Percentiles rank a stretch among this genome's conserved stretches.
Conservation (phyloP, 768 basidiomycete species). For the Neoboletus subvelutipes region DNA sequence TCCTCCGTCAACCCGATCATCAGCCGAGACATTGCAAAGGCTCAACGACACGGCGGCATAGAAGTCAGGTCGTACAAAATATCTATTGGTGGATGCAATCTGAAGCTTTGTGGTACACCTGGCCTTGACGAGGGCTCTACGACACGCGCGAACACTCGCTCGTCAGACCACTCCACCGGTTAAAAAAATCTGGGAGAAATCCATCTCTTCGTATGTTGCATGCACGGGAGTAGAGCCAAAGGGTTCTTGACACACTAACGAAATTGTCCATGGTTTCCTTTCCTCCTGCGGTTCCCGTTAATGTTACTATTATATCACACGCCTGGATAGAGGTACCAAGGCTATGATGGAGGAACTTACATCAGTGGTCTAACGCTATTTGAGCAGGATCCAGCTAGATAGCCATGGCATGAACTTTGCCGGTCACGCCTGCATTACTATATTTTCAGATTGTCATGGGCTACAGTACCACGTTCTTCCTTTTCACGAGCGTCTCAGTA, state of each 20-base stretch:
- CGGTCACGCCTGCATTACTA: constrained; percentile 23
- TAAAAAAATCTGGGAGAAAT: constrained; percentile 8
- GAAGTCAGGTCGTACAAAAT: constrained; percentile 8
- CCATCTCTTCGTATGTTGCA: constrained; percentile 25
- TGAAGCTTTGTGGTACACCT: constrained; percentile 19
- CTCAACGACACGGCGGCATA: constrained; percentile 16
- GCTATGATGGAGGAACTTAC: constrained; percentile 21
- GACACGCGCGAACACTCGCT: neutral
- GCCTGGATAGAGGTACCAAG: constrained; percentile 20
- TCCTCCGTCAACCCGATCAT: constrained; percentile 25
- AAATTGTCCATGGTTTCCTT: constrained; percentile 6
- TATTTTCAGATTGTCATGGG: constrained; percentile 5
- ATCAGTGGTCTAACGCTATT: constrained; percentile 24
- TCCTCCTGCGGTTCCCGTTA: constrained; percentile 12
- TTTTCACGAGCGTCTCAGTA: constrained; percentile 11
- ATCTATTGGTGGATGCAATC: constrained; percentile 11
- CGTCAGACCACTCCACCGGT: constrained; percentile 7
- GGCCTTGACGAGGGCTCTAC: constrained; percentile 15
- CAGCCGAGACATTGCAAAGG: constrained; percentile 6
- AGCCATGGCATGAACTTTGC: constrained; percentile 16
- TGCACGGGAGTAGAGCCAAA: constrained; percentile 20
- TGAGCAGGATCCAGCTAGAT: constrained; percentile 3
- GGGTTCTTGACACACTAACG: constrained; percentile 17
- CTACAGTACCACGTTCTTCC: constrained; percentile 1
- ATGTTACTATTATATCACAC: constrained; percentile 15